Percentiles rank a stretch among this genome's conserved stretches.
Evolutionary conservation across 768 basidiomycete species (phyloP).

Genomic region (Lactarius vividus): DNA sequence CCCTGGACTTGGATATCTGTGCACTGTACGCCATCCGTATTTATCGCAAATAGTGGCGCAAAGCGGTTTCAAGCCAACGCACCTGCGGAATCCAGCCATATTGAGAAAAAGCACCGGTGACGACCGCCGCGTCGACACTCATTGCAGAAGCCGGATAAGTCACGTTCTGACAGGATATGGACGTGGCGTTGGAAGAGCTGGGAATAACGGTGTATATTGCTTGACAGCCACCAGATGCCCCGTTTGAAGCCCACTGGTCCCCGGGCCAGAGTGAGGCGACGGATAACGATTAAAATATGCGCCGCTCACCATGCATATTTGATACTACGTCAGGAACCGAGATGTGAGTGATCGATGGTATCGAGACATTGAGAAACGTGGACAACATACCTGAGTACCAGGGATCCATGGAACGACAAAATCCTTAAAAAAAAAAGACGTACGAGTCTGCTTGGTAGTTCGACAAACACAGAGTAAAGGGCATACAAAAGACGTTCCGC

Average conservation of each 20-base stretch:
- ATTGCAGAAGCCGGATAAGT: slow-evolving; percentile 44
- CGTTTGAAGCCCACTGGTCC: slow-evolving; percentile 52
- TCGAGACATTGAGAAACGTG: neutral
- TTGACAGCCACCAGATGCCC: slow-evolving; percentile 62
- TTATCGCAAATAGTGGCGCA: neutral
- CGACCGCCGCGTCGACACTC: slow-evolving; percentile 44
- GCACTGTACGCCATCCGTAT: slow-evolving; percentile 39
- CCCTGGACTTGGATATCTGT: slow-evolving; percentile 54
- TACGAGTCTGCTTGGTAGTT: slow-evolving; percentile 3
- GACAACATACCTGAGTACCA: slow-evolving; percentile 47
- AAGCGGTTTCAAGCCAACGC: slow-evolving; percentile 9
- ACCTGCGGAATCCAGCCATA: slow-evolving; percentile 62
- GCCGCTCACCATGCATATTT: slow-evolving; percentile 60
- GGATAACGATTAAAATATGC: neutral
- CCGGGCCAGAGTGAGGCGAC: neutral
- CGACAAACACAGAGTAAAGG: neutral
- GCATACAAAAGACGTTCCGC: slow-evolving; percentile 47
- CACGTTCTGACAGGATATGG: slow-evolving; percentile 49
- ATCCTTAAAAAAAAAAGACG: slow-evolving; percentile 44
- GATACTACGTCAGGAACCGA: slow-evolving; percentile 42
- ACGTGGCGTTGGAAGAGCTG: slow-evolving; percentile 32
- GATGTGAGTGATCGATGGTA: neutral
- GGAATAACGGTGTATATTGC: slow-evolving; percentile 55
- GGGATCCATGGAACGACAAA: slow-evolving; percentile 59
- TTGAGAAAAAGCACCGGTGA: slow-evolving; percentile 51